A percentile compares a stretch with the other conserved stretches of the same genome.
phyloP scores from a whole-genome alignment of 1,284 basidiomycete species.

The Rhodotorula sp. region DNA sequence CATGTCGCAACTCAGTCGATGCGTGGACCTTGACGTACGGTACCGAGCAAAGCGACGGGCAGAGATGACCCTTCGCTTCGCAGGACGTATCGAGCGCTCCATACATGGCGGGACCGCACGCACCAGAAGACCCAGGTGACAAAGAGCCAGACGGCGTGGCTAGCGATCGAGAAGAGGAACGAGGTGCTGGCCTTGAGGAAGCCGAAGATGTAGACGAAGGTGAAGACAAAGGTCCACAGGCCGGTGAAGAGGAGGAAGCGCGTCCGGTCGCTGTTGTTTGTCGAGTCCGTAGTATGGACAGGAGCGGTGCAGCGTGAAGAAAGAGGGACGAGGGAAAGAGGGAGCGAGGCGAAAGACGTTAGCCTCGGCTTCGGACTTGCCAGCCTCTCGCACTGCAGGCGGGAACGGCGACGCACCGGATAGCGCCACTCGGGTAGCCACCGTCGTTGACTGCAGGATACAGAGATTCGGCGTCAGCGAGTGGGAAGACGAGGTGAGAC shows the following conservation, averaged over 20 bases:
- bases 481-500: background rate
- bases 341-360: background rate
- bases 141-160: constrained; percentile 36
- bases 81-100: background rate
- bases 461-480: background rate
- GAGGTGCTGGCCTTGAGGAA: constrained; percentile 35
- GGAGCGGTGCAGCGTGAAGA: background rate
- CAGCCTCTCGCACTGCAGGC: background rate
- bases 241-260: constrained; percentile 43
- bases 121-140: constrained; percentile 45
- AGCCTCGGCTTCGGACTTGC: background rate
- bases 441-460: constrained; percentile 2
- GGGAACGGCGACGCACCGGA: constrained; percentile 9
- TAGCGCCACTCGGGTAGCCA: constrained; percentile 30
- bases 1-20: background rate
- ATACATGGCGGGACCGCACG: background rate
- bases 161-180: constrained; percentile 44
- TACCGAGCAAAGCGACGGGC: background rate
- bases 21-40: background rate
- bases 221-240: constrained; percentile 43
- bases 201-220: constrained; percentile 38
- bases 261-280: constrained; percentile 9
- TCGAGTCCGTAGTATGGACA: no score
- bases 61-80: background rate
- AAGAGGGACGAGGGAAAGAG: background rate